phyloP scores from a whole-genome alignment of 163 green algal genomes.

The Chlamydomonas reinhardtii region DNA sequence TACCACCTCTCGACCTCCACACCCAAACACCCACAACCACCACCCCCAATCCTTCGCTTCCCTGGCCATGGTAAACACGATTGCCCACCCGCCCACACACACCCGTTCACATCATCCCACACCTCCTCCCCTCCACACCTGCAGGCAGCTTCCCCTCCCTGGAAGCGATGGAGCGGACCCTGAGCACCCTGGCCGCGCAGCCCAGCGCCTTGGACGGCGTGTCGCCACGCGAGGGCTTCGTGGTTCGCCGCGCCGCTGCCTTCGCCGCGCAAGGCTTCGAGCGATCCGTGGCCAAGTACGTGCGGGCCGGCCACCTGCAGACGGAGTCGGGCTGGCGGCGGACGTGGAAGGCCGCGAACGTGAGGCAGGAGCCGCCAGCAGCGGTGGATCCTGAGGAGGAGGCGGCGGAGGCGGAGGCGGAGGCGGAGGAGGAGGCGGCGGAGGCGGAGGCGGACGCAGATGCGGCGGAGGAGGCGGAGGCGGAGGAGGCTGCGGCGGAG shows the following conservation, averaged over 20 bases:
- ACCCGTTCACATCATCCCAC: background rate
- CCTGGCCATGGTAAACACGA: too few species aligned
- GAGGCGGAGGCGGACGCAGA: background rate
- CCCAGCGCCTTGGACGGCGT: background rate
- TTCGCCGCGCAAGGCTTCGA: background rate
- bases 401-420: too few species aligned
- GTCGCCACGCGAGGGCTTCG: conserved; percentile 25
- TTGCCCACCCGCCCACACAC: too few species aligned
- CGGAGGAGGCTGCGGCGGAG: too few species aligned
- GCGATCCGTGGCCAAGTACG: conserved; percentile 40
- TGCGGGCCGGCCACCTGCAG: conserved; percentile 5
- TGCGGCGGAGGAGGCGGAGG: too few species aligned
- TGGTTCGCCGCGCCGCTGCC: background rate
- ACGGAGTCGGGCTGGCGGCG: background rate
- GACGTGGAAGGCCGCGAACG: background rate
- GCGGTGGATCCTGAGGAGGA: too few species aligned
- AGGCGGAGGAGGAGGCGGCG: too few species aligned
- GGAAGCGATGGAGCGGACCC: background rate
- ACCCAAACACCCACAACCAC: too few species aligned
- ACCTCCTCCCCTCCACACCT: background rate
- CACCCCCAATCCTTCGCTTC: too few species aligned
- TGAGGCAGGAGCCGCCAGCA: background rate
- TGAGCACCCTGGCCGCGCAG: background rate
- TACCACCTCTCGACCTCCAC: too few species aligned
- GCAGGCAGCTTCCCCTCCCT: background rate